phyloP scores from a whole-genome alignment of 257 asterid species.

The Avicennia marina region DNA sequence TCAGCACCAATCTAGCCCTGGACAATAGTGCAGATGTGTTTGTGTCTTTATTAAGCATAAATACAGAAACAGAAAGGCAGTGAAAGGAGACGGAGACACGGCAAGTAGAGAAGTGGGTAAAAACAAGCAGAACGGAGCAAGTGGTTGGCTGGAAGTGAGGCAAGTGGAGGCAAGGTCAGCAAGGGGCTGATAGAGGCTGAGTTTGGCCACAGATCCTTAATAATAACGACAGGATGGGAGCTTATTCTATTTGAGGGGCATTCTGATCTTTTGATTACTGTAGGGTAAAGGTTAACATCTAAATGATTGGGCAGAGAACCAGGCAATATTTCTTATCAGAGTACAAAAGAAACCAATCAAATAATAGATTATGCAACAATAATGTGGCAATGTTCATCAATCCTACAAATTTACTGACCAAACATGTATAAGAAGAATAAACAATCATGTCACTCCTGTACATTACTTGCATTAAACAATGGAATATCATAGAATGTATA shows the following conservation, averaged over 20 bases:
- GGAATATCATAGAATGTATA: constrained; percentile 8
- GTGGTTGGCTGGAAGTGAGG: too few relatives aligned
- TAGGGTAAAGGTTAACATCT: neutral
- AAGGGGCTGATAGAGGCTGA: neutral
- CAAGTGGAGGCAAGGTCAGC: neutral
- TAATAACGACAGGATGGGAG: too few relatives aligned
- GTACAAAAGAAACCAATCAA: neutral
- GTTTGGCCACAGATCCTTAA: neutral
- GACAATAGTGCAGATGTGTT: neutral
- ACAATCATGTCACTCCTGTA: constrained; percentile 11
- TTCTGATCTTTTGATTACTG: neutral
- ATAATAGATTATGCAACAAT: constrained; percentile 1
- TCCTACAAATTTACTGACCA: constrained; percentile 1
- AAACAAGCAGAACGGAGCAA: too few relatives aligned
- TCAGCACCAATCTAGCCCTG: constrained; percentile 1
- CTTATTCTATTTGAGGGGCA: neutral
- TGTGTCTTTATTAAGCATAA: neutral
- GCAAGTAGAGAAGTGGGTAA: constrained; percentile 9
- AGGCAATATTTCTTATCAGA: neutral
- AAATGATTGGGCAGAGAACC: neutral
- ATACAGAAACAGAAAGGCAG: neutral
- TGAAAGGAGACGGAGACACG: neutral
- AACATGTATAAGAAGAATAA: constrained; percentile 2
- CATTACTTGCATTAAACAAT: constrained; percentile 15
- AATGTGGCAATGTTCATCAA: neutral